Percentiles rank a stretch among this genome's conserved stretches.
Conservation (phyloP, 2,329 filamentous ascomycete genomes). For the Torrubiella hemipterigena region DNA sequence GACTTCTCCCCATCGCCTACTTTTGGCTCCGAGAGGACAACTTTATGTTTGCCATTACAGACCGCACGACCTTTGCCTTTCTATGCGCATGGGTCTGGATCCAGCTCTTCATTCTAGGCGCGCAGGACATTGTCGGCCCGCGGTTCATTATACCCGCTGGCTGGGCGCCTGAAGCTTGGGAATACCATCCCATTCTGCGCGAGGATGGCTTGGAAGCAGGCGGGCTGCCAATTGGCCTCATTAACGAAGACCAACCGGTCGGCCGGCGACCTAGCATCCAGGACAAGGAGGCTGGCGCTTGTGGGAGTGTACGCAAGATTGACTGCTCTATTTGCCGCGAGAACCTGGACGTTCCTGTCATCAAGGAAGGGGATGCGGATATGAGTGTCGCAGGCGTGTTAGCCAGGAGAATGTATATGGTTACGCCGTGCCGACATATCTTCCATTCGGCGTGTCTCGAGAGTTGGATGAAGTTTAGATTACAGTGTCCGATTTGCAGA, state of each 20-base stretch:
- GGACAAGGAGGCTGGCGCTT: constrained; percentile 14
- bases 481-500: constrained; percentile 92
- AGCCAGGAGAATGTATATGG: constrained; percentile 81
- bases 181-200: constrained; percentile 84
- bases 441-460: constrained; percentile 89
- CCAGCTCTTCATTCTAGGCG: constrained; percentile 66
- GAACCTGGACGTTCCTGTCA: constrained; percentile 75
- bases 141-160: constrained; percentile 69
- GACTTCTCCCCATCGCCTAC: constrained; percentile 71
- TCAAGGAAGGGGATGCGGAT: constrained; percentile 46
- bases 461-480: constrained; percentile 86
- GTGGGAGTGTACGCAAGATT: constrained; percentile 39
- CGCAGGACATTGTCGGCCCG: constrained; percentile 77
- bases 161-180: constrained; percentile 68
- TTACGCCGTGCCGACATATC: constrained; percentile 91
- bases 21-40: constrained; percentile 73
- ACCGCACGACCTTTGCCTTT: constrained; percentile 50
- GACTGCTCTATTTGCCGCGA: constrained; percentile 96
- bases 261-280: constrained; percentile 1
- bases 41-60: constrained; percentile 64
- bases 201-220: constrained; percentile 74
- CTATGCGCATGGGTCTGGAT: constrained; percentile 70
- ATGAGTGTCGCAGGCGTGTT: constrained; percentile 55
- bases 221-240: constrained; percentile 65
- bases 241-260: constrained; percentile 16